A percentile compares a stretch with the other conserved stretches of the same genome.
Conservation (phyloP, 2,329 filamentous ascomycete genomes). For the Aspergillus viridinutans region DNA sequence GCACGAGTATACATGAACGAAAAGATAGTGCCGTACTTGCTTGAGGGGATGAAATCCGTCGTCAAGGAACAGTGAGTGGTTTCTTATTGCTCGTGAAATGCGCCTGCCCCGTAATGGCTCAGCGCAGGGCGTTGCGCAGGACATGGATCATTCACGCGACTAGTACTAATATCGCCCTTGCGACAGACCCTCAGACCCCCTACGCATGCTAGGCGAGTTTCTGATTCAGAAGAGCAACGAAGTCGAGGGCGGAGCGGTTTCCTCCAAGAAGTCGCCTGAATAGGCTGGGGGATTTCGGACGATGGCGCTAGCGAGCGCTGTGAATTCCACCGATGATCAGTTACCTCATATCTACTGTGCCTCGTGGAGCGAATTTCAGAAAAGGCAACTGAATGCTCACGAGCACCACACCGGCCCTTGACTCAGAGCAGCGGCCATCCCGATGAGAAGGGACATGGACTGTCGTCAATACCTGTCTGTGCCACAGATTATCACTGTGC, state of each 20-base stretch:
- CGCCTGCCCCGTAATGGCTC: not conserved
- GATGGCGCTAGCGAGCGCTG: not conserved
- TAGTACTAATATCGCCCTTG: not conserved
- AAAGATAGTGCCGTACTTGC: slow-evolving; percentile 62
- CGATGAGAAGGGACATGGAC: not conserved
- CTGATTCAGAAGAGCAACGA: slow-evolving; percentile 65
- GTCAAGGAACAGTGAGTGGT: slow-evolving; percentile 64
- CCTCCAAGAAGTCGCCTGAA: slow-evolving; percentile 23
- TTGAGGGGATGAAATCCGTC: slow-evolving; percentile 71
- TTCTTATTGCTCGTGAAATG: not conserved
- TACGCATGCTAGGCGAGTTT: slow-evolving; percentile 67
- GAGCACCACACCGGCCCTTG: not conserved
- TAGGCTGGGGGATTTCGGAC: slow-evolving; percentile 12
- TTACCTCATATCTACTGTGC: not conserved
- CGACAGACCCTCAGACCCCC: slow-evolving; percentile 60
- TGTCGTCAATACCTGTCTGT: not conserved
- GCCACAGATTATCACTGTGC: not conserved
- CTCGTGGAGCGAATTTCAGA: not conserved
- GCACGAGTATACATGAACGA: slow-evolving; percentile 68
- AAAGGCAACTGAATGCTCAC: not conserved
- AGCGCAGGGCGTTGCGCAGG: not conserved
- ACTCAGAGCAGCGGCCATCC: not conserved
- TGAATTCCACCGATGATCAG: not conserved
- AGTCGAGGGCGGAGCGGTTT: slow-evolving; percentile 46
- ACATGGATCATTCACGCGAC: not conserved